Evolutionary conservation across 495 filamentous ascomycete species (phyloP), one percentile per base, ranked within the genome.

Genomic region (Amniculicola lignicola): DNA sequence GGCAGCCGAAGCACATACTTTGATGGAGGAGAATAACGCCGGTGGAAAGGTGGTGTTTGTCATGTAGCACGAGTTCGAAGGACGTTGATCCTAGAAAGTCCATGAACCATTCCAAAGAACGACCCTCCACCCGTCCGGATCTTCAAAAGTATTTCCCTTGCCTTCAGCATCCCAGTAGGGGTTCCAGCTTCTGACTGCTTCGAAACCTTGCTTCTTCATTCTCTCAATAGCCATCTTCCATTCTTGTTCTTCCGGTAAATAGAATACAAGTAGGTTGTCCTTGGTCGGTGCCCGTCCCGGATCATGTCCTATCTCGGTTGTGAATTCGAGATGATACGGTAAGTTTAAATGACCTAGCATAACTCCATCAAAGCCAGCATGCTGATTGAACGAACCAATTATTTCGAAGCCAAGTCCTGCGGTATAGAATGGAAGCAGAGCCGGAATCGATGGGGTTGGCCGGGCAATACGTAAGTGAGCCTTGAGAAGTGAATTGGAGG

Each of bases 1-100:
- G 49, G 77, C 80, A 67, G 70, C 68, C 12, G 68, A 76, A 54
- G 76, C 73, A 7, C 75, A 78, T 69, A 39, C 36, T 22, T 51
- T 54, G 25, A 69, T 69, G 67, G 67, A 69, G 27, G 41, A 51
- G 25, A 67, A 65, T 31, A 57, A 55, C 42, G 67, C 65, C 1
- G 60, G 57, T 10, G 67, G 67, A 12, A 69, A 69, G 55, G 62
- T 69, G 15, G 62, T 69, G 22, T 51, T 69, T 12, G 28, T 69
- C 27, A 59, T 57, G 31, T 65, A 61, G 43, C 7, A 33, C 29
- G 7, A 33, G 29, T n/a, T n/a, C n/a, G n/a, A n/a, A n/a, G n/a
- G n/a, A n/a, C n/a, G n/a, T n/a, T n/a, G n/a, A n/a, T n/a, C n/a
- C n/a, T n/a, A n/a, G n/a, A n/a, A n/a, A n/a, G 27, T 44, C 56